These are phyloP conservation scores for Crinitomyces ghanaensis DNA, from an alignment of 805 yeast genomes.

Conservation along the genomic window DNA sequence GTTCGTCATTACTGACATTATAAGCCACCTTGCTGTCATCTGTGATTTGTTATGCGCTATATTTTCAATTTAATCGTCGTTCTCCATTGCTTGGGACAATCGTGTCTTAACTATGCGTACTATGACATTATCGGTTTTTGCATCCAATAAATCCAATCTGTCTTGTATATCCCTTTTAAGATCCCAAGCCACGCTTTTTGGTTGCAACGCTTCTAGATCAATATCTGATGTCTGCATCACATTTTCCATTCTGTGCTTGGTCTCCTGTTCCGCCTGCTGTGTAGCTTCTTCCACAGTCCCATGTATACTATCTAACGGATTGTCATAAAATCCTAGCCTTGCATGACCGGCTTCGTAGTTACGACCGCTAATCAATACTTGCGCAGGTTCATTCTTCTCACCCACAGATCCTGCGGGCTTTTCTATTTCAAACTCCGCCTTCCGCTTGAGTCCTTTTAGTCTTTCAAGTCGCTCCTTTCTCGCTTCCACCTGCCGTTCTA, in stretches of 20 bases:
- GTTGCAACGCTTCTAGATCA: constrained; percentile 17
- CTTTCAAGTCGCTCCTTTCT: constrained; percentile 25
- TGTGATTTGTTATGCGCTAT: too few relatives aligned
- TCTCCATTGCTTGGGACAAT: constrained; percentile 7
- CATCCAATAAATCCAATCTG: constrained; percentile 29
- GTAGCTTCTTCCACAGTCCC: constrained; percentile 31
- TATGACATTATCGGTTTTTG: constrained; percentile 34
- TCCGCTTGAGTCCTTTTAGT: constrained; percentile 20
- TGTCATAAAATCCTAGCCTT: constrained; percentile 19
- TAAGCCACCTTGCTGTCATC: too few relatives aligned
- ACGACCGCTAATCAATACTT: constrained; percentile 9
- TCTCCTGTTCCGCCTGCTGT: constrained; percentile 20
- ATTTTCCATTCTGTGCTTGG: constrained; percentile 17
- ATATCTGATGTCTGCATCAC: constrained; percentile 12
- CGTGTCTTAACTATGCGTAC: constrained; percentile 30
- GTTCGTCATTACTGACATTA: too few relatives aligned
- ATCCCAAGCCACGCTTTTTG: constrained; percentile 26
- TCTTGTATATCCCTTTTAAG: constrained; percentile 30
- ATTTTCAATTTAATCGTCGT: constrained; percentile 1
- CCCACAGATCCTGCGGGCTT: constrained; percentile 3
- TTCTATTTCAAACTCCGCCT: too few relatives aligned
- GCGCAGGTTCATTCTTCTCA: neutral
- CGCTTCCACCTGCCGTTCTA: constrained; percentile 22
- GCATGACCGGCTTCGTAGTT: constrained; percentile 23
- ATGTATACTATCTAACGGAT: constrained; percentile 19